These are phyloP conservation scores for Dissophora globulifera DNA, from an alignment of 192 early-diverging fungal genomes.

Conservation along the genomic window DNA sequence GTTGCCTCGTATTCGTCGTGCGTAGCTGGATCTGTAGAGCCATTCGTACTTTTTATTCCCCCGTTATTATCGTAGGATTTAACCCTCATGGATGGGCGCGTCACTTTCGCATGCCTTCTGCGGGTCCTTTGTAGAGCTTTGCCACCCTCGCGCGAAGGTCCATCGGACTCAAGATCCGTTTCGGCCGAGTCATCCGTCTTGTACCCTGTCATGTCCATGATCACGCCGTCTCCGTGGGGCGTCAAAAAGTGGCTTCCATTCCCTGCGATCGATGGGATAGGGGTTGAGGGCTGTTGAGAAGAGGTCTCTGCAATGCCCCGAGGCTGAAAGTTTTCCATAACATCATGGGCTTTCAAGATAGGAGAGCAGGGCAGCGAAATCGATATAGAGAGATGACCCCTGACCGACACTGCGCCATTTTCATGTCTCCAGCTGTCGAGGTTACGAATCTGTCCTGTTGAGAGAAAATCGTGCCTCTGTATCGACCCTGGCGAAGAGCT, in stretches of 20 bases:
- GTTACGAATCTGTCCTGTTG: background rate
- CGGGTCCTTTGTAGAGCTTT: background rate
- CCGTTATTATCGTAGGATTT: background rate
- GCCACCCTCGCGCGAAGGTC: background rate
- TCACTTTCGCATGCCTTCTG: background rate
- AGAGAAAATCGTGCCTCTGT: background rate
- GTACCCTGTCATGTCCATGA: slow-evolving; percentile 51
- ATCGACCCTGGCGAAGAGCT: background rate
- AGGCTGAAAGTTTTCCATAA: slow-evolving; percentile 41
- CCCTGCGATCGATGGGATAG: background rate
- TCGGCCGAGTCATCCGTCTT: slow-evolving; percentile 48
- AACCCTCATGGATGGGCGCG: background rate
- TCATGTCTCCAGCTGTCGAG: too few species aligned
- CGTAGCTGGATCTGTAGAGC: background rate
- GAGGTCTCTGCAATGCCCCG: slow-evolving; percentile 9
- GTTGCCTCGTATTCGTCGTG: background rate
- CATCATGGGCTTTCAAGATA: slow-evolving; percentile 16
- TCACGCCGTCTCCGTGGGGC: slow-evolving; percentile 16
- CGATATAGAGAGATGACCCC: slow-evolving; percentile 14
- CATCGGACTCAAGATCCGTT: slow-evolving; percentile 33
- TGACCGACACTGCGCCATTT: too few species aligned
- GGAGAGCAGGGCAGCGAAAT: slow-evolving; percentile 34
- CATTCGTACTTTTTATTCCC: too few species aligned
- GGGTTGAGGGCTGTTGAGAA: too few species aligned
- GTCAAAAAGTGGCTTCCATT: background rate